phyloP scores from a whole-genome alignment of 139 green algal genomes.

The Volvox reticuliferus region DNA sequence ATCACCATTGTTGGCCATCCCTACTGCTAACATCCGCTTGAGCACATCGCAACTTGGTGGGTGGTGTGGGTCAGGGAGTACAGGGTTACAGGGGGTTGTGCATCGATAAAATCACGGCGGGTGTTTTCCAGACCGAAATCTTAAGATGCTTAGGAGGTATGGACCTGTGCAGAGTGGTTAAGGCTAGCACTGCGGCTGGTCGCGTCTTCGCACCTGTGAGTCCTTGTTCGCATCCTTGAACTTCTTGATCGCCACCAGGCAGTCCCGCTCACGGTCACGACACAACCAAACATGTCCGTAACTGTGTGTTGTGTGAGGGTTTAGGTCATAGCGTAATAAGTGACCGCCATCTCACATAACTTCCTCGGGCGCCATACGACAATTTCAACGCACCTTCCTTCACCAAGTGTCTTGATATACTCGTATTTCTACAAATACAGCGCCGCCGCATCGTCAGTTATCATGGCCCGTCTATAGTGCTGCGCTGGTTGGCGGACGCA shows the following conservation, averaged over 20 bases:
- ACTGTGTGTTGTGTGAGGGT: neutral
- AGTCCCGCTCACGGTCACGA: slow-evolving; percentile 39
- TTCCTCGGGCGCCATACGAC: neutral
- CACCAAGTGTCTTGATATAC: slow-evolving; percentile 49
- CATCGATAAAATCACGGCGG: no score
- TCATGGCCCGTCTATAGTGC: neutral
- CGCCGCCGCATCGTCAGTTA: neutral
- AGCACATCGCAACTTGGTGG: no score
- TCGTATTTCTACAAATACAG: slow-evolving; percentile 36
- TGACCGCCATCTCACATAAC: neutral
- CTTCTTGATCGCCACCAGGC: slow-evolving; percentile 45
- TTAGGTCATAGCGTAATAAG: neutral
- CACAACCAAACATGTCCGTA: slow-evolving; percentile 47
- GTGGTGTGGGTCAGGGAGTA: no score
- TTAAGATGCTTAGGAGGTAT: no score
- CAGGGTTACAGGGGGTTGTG: no score
- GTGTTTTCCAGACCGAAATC: no score
- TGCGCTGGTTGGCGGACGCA: neutral
- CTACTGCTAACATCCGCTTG: no score
- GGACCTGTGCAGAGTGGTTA: no score
- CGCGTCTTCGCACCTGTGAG: slow-evolving; percentile 27
- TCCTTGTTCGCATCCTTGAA: slow-evolving; percentile 55
- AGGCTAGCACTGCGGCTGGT: neutral
- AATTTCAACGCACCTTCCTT: slow-evolving; percentile 31
- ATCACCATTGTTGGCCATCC: no score